Conservation (phyloP, 768 basidiomycete species). For the Mycena leptocephala region DNA sequence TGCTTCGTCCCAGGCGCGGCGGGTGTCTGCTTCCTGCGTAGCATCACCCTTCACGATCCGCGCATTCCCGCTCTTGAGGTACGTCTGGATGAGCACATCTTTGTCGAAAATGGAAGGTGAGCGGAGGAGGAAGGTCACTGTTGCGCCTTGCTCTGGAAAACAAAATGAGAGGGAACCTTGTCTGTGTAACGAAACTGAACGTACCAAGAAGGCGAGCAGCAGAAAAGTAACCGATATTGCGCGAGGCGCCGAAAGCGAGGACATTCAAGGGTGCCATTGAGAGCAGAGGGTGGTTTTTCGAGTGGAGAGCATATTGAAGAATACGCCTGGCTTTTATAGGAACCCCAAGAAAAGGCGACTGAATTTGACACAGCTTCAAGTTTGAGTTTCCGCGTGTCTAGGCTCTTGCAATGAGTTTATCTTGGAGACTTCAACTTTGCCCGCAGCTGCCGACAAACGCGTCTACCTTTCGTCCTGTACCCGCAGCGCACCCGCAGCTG, state of each 20-base stretch:
- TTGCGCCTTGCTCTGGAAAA: conserved; percentile 53
- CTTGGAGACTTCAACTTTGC: too few species aligned
- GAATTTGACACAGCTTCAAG: too few species aligned
- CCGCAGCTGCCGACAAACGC: too few species aligned
- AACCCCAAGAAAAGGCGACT: too few species aligned
- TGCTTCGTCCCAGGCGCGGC: conserved; percentile 48
- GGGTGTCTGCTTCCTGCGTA: conserved; percentile 46
- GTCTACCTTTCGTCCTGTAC: too few species aligned
- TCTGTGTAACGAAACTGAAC: not conserved
- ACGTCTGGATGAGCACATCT: conserved; percentile 58
- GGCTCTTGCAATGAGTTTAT: too few species aligned
- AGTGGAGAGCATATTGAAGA: too few species aligned
- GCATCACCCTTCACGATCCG: conserved; percentile 65
- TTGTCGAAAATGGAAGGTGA: conserved; percentile 57
- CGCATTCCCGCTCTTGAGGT: conserved; percentile 58
- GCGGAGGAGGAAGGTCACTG: conserved; percentile 67
- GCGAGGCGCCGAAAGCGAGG: conserved; percentile 48
- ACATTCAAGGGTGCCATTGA: conserved; percentile 31
- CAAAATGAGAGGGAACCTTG: not conserved
- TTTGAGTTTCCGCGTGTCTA: too few species aligned
- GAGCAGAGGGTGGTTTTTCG: too few species aligned
- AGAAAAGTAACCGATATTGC: conserved; percentile 52
- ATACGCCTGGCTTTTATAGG: too few species aligned
- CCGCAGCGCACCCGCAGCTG: too few species aligned
- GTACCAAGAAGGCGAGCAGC: conserved; percentile 49